These are phyloP conservation scores for Stephania cephalantha DNA, from an alignment of 164 flowering plant genomes.

Conservation along the genomic window DNA sequence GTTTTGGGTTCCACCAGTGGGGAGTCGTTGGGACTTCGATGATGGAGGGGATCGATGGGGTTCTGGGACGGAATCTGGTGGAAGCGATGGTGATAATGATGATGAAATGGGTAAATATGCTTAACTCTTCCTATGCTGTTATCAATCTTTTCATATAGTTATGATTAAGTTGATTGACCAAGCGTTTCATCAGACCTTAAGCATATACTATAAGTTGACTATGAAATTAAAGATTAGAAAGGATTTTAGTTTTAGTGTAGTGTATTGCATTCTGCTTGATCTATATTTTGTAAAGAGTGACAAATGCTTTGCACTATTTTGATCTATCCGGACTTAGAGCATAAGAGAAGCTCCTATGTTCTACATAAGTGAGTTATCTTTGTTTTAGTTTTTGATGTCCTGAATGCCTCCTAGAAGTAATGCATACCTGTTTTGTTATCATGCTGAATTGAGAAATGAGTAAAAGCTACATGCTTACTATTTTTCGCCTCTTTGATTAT, in stretches of 20 bases:
- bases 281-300: no score
- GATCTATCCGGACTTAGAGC: no score
- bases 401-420: neutral
- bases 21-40: constrained; percentile 85
- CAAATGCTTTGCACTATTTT: no score
- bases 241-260: no score
- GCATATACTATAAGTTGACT: neutral
- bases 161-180: neutral
- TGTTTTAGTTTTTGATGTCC: no score
- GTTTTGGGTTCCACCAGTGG: constrained; percentile 82
- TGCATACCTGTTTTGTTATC: neutral
- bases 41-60: constrained; percentile 86
- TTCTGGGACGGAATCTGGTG: constrained; percentile 53
- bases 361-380: no score
- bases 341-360: no score
- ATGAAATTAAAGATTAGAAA: no score
- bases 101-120: constrained; percentile 27
- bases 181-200: neutral
- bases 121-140: neutral
- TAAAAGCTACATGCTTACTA: no score
- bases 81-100: constrained; percentile 30
- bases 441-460: neutral
- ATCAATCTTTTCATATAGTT: neutral
- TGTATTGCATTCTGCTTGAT: no score
- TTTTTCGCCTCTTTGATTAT: neutral